Evolutionary conservation across 106 monocot genomes (phyloP).

Genomic region (Dactylorhiza incarnata): DNA sequence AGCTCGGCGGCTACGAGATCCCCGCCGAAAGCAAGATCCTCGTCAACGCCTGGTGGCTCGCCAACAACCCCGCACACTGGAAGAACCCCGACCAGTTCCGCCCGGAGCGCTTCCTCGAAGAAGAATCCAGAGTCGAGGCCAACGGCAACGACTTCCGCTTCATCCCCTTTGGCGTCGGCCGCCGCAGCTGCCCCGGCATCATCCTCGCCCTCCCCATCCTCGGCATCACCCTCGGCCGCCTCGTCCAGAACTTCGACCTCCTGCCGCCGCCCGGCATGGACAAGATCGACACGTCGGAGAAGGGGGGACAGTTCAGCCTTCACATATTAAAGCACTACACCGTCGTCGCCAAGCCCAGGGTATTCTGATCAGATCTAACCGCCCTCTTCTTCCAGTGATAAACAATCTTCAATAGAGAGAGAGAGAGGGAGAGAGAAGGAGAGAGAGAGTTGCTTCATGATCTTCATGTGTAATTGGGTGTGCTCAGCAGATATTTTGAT

Average conservation of each 20-base stretch:
- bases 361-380: conserved; percentile 15
- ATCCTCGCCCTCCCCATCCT: conserved; percentile 78
- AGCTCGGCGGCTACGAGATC: conserved; percentile 59
- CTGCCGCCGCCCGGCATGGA: conserved; percentile 53
- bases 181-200: conserved; percentile 70
- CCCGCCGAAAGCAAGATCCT: conserved; percentile 72
- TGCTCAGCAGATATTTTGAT: no score
- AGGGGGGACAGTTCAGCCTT: conserved; percentile 79
- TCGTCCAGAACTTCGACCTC: conserved; percentile 76
- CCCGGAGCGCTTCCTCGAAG: conserved; percentile 73
- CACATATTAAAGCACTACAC: conserved; percentile 68
- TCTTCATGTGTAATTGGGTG: no score
- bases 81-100: conserved; percentile 64
- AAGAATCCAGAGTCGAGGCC: conserved; percentile 58
- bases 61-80: conserved; percentile 64
- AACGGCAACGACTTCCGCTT: conserved; percentile 68
- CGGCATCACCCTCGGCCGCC: conserved; percentile 55
- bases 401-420: no score
- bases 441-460: no score
- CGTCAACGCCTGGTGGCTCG: conserved; percentile 77
- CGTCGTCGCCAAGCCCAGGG: conserved; percentile 66
- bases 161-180: conserved; percentile 63
- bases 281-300: conserved; percentile 67
- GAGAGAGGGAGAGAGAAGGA: no score
- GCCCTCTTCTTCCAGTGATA: no score